Evolutionary conservation across 345 rosid species (phyloP), one percentile per base, ranked within the genome.

Genomic region (Salix suchowensis): DNA sequence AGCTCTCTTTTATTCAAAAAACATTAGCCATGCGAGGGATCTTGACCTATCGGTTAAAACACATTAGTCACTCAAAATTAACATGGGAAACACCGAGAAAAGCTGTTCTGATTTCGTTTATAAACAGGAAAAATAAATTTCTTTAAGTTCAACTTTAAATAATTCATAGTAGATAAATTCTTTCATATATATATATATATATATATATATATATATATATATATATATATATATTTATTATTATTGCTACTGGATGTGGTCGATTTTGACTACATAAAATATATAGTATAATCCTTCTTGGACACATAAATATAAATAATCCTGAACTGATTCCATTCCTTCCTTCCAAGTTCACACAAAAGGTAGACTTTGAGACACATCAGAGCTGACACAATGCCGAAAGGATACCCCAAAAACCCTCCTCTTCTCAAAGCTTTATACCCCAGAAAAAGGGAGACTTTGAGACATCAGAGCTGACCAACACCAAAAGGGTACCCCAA

Each of bases 261-360:
- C 28, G 23, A 0, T 10, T 46, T 10, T n/a, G 64, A 58, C 64
- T 58, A 11, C 64, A 58, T 52, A 2, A 52, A 52, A 52, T 52
- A 19, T 19, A 18, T 23, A 58, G 12, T n/a, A 58, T 9, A 12
- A 23, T 58, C 64, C 28, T 23, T 10, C 6, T n/a, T 11, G 50
- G 30, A 68, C 6, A n/a, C 6, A 37, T 0, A 68, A 39, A 21
- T n/a, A 71, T 52, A 14, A 71, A 54, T n/a, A 60, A 74, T 62
- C 64, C 50, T 30, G 77, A 74, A 21, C 65, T 28, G 60, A 32
- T 74, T 46, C 16, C 26, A 32, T 46, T 48, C 16, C 37, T 66
- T 34, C 75, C 55, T 37, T 69, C 52, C 67, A 23, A 71, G 23
- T 74, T 76, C 52, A 40, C 16, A 54, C 75, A 77, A 42, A 77